A percentile compares a stretch with the other conserved stretches of the same genome.
Conservation (phyloP, 2,329 filamentous ascomycete species). For the Fusarium decemcellulare region DNA sequence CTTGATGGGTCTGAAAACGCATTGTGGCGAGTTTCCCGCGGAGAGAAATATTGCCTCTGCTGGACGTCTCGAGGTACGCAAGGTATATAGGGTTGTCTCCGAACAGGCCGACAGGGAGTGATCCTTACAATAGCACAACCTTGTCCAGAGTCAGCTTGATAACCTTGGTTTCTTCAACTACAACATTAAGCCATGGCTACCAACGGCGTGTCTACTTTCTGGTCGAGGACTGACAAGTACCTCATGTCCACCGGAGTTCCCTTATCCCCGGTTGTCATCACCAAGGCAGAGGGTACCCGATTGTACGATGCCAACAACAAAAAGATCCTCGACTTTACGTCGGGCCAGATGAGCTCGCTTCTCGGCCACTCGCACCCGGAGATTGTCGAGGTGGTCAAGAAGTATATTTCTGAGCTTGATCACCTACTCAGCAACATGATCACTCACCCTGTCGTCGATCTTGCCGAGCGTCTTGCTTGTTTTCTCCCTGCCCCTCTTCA, state of each 20-base stretch:
- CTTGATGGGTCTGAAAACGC: not conserved
- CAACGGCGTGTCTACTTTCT: conserved; percentile 43
- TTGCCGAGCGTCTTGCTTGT: conserved; percentile 63
- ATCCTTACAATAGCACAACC: not conserved
- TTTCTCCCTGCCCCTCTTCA: conserved; percentile 63
- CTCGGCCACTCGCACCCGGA: conserved; percentile 71
- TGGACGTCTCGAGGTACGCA: no score
- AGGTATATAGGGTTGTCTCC: not conserved
- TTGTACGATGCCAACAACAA: conserved; percentile 61
- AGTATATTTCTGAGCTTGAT: conserved; percentile 64
- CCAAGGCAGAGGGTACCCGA: conserved; percentile 59
- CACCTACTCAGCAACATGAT: conserved; percentile 72
- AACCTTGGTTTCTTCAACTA: not conserved
- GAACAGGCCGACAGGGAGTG: not conserved
- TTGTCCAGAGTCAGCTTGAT: not conserved
- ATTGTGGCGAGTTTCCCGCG: not conserved
- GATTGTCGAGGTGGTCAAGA: conserved; percentile 65
- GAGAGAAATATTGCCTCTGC: not conserved
- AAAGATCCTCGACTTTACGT: conserved; percentile 70
- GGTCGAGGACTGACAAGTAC: conserved; percentile 54
- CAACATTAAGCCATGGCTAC: conserved; percentile 9
- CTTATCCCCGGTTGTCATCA: conserved; percentile 58
- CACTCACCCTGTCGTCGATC: conserved; percentile 65
- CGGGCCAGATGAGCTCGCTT: conserved; percentile 71
- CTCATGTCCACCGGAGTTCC: conserved; percentile 59